Base-by-base conservation (phyloP, 179 eudicot species). In the Vitellaria paradoxa region DNA sequence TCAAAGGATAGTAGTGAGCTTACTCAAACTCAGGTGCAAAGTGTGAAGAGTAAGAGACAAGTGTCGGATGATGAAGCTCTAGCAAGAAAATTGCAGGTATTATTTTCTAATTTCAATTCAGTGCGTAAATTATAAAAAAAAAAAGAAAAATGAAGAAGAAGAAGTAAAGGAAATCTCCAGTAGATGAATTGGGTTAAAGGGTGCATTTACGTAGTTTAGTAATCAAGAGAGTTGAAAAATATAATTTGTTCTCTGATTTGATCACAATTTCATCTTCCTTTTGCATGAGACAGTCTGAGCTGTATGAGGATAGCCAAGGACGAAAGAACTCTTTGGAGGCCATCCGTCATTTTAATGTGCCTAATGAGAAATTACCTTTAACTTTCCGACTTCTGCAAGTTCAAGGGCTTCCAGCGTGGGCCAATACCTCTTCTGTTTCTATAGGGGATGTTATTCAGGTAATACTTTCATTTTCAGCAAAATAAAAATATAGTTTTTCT, bases 381-480 rank as follows among this genome's bases (percentile, higher is more conserved):
- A 89, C 94, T 57, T 96, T 96, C 79, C 91, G 93, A 49, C 94
- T 96, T 71, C 68, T 96, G 88, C 82, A 82, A 80, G 99, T 91
- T 67, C 81, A 80, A 87, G 94, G 90, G 79, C 90, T 96, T 68
- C 98, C 97, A 12, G 74, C 84, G 69, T 92, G 97, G 98, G 91
- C 97, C 37, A 93, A 93, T 78, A 89, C 97, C 14, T 88, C 91
- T 47, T 87, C 91, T 79, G 97, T 92, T 65, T 91, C 98, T 49
- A 85, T 96, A 69, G 82, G 81, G 13, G 92, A 92, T 87, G 96
- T 96, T 55, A 86, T 96, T 80, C 79, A 92, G 98, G 99, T 96
- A 77, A 37, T 11, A 59, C 15, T 14, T 72, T 68, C 63, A 13
- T 52, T 46, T 80, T 74, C 37, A 40, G 63, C 12, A 18, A n/a